These are phyloP conservation scores for Xylariales sp. DNA, from an alignment of 2,329 filamentous ascomycete genomes.

Conservation along the genomic window DNA sequence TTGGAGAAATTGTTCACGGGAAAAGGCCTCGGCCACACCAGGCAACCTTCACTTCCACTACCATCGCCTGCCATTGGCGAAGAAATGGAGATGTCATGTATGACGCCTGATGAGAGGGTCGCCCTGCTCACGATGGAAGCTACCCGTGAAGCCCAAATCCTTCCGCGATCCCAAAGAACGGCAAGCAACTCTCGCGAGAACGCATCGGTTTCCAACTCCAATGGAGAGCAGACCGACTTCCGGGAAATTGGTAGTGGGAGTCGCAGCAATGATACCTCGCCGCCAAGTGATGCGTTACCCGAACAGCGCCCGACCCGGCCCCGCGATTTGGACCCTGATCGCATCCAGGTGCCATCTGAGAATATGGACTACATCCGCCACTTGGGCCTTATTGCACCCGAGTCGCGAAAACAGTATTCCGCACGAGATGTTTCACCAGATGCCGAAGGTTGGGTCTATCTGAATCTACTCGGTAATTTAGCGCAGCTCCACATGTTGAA, in stretches of 20 bases:
- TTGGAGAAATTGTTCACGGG: constrained; percentile 81
- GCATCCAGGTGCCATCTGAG: constrained; percentile 68
- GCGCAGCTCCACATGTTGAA: constrained; percentile 83
- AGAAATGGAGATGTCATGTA: constrained; percentile 24
- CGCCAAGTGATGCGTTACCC: constrained; percentile 29
- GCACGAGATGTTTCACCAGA: constrained; percentile 52
- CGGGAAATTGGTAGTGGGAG: constrained; percentile 32
- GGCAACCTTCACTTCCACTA: constrained; percentile 29
- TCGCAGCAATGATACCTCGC: constrained; percentile 34
- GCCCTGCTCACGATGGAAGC: constrained; percentile 25
- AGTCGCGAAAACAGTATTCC: constrained; percentile 41
- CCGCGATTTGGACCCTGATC: constrained; percentile 71
- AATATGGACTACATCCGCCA: constrained; percentile 79
- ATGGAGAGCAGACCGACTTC: constrained; percentile 42
- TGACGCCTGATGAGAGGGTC: constrained; percentile 28
- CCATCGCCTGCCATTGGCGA: constrained; percentile 21
- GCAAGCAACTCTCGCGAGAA: constrained; percentile 39
- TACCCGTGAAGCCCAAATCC: constrained; percentile 45
- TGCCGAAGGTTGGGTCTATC: constrained; percentile 73
- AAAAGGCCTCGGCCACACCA: constrained; percentile 41
- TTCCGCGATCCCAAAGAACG: constrained; percentile 28
- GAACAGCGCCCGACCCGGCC: constrained; percentile 76
- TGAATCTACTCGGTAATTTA: constrained; percentile 75
- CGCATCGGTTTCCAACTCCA: constrained; percentile 40
- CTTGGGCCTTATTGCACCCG: constrained; percentile 60